Conservation (phyloP, 2,329 filamentous ascomycete genomes). For the Tolypocladium sp. region DNA sequence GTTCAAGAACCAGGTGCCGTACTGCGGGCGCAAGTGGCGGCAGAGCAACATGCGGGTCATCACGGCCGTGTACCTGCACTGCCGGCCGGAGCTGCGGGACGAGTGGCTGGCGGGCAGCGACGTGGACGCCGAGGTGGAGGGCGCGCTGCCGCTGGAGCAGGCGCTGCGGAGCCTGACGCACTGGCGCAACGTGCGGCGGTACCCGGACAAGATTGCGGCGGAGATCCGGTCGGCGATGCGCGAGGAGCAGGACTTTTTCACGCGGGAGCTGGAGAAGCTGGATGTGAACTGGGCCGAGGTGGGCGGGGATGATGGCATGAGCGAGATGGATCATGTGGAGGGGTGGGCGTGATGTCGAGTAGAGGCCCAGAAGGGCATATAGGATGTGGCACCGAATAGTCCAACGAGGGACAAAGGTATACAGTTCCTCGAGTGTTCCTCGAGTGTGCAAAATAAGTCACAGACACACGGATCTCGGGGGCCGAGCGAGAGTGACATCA, state of each 20-base stretch:
- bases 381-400: neutral
- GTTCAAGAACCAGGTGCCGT: conserved; percentile 97
- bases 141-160: conserved; percentile 85
- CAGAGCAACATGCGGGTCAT: conserved; percentile 98
- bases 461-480: too few species aligned
- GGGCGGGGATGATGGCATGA: conserved; percentile 22
- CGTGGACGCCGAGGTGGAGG: conserved; percentile 88
- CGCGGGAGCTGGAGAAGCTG: conserved; percentile 65
- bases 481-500: neutral
- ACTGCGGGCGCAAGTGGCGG: conserved; percentile 96
- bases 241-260: conserved; percentile 73
- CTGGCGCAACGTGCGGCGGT: conserved; percentile 83
- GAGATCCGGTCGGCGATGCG: conserved; percentile 49
- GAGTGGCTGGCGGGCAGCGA: conserved; percentile 91
- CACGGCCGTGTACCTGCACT: conserved; percentile 91
- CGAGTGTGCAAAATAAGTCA: neutral
- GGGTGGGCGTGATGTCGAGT: conserved; percentile 11
- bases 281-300: conserved; percentile 42
- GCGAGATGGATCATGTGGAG: conserved; percentile 23
- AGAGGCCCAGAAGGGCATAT: neutral
- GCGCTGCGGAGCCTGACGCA: conserved; percentile 81
- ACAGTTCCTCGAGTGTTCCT: neutral
- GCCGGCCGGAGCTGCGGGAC: conserved; percentile 82
- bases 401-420: neutral
- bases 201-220: conserved; percentile 66